Percentiles rank a stretch among this genome's conserved stretches.
Evolutionary conservation across 768 basidiomycete genomes (phyloP).

Genomic region (Boletus sp.): DNA sequence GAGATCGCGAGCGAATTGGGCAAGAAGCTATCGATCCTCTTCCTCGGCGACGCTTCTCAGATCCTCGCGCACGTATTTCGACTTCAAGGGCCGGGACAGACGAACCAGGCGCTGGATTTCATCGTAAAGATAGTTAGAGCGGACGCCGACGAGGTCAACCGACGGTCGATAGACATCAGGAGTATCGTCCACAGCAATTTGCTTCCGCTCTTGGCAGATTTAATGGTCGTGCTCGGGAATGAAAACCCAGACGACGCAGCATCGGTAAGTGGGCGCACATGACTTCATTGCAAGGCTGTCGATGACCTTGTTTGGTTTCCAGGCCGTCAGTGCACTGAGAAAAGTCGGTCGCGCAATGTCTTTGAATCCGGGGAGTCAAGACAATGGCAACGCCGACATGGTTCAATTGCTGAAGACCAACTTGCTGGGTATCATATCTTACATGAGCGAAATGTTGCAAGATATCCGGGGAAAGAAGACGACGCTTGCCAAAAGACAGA

Average conservation of each 20-base stretch:
- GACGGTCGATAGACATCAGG: slow-evolving; percentile 40
- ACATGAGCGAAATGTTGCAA: slow-evolving; percentile 83
- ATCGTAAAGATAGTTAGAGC: slow-evolving; percentile 57
- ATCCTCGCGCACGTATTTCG: slow-evolving; percentile 71
- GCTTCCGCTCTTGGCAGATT: slow-evolving; percentile 66
- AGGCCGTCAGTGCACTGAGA: slow-evolving; percentile 48
- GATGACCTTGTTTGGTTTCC: slow-evolving; percentile 37
- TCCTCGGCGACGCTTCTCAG: slow-evolving; percentile 54
- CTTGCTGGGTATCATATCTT: slow-evolving; percentile 82
- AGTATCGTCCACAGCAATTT: slow-evolving; percentile 65
- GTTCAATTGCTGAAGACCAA: slow-evolving; percentile 66
- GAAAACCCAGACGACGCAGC: slow-evolving; percentile 46
- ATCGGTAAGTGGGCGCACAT: slow-evolving; percentile 46
- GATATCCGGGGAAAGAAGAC: slow-evolving; percentile 79
- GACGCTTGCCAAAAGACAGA: slow-evolving; percentile 64
- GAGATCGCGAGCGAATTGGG: slow-evolving; percentile 56
- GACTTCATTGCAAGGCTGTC: slow-evolving; percentile 28
- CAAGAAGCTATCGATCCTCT: slow-evolving; percentile 44
- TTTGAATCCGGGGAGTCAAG: slow-evolving; percentile 26
- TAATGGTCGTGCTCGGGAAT: slow-evolving; percentile 79
- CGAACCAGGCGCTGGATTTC: slow-evolving; percentile 60
- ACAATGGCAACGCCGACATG: slow-evolving; percentile 38
- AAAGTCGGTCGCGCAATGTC: slow-evolving; percentile 40
- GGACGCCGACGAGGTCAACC: slow-evolving; percentile 34
- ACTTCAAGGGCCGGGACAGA: slow-evolving; percentile 50